phyloP scores from a whole-genome alignment of 192 early-diverging fungal genomes.

The Gigaspora rosea region DNA sequence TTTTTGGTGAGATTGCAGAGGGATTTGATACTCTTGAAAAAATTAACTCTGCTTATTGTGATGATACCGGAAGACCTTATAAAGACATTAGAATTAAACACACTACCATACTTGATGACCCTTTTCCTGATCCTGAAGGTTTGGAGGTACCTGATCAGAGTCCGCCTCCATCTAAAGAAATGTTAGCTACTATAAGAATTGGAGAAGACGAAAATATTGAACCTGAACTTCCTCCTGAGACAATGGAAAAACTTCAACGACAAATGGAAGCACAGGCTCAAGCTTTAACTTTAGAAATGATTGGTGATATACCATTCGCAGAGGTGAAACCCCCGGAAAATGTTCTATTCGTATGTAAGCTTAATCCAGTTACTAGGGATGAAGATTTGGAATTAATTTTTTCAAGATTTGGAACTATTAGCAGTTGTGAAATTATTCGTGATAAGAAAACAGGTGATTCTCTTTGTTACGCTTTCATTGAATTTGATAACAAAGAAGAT shows the following conservation, averaged over 20 bases:
- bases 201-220: constrained; percentile 78
- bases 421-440: constrained; percentile 88
- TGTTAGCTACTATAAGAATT: constrained; percentile 72
- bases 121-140: constrained; percentile 80
- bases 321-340: constrained; percentile 98
- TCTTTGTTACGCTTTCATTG: constrained; percentile 94
- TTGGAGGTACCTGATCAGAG: constrained; percentile 67
- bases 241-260: constrained; percentile 65
- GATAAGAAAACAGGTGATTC: constrained; percentile 83
- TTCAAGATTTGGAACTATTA: constrained; percentile 85
- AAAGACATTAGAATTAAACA: constrained; percentile 89
- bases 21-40: constrained; percentile 85
- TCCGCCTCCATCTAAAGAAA: constrained; percentile 74
- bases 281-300: constrained; percentile 95
- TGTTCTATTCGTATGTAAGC: constrained; percentile 93
- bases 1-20: constrained; percentile 89
- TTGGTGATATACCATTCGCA: constrained; percentile 95
- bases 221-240: constrained; percentile 58
- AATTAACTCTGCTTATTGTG: constrained; percentile 71
- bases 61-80: constrained; percentile 73
- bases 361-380: constrained; percentile 87
- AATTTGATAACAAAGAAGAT: constrained; percentile 84
- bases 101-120: constrained; percentile 91
- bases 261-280: constrained; percentile 78
- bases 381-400: constrained; percentile 94